Conservation (phyloP, 2,329 filamentous ascomycete genomes). For the Paecilomyces sp. region DNA sequence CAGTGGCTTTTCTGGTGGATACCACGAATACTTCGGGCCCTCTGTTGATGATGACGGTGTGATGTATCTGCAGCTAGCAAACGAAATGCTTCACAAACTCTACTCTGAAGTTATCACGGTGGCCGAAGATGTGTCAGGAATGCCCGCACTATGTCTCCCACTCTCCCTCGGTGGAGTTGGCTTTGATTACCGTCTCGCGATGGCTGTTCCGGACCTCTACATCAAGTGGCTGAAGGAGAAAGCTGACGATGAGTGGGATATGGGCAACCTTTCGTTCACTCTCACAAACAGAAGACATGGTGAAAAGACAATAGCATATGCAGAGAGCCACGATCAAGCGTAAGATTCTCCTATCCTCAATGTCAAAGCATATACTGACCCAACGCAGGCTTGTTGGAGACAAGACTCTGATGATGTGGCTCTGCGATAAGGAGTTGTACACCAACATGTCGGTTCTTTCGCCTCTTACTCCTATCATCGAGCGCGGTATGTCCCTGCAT, state of each 20-base stretch:
- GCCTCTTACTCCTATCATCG: slow-evolving; percentile 79
- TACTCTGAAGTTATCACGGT: slow-evolving; percentile 87
- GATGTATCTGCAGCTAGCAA: slow-evolving; percentile 91
- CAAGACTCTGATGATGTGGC: slow-evolving; percentile 96
- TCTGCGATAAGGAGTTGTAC: slow-evolving; percentile 95
- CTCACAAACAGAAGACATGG: slow-evolving; percentile 88
- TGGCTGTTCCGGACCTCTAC: slow-evolving; percentile 98
- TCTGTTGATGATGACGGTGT: slow-evolving; percentile 88
- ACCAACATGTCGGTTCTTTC: slow-evolving; percentile 89
- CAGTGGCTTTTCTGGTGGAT: slow-evolving; percentile 92
- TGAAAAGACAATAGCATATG: slow-evolving; percentile 97
- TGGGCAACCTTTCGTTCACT: slow-evolving; percentile 75
- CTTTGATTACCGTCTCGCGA: slow-evolving; percentile 94
- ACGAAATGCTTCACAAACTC: slow-evolving; percentile 87
- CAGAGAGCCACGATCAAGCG: slow-evolving; percentile 96
- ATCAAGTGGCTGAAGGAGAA: slow-evolving; percentile 98
- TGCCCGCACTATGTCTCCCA: slow-evolving; percentile 90
- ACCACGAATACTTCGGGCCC: slow-evolving; percentile 93
- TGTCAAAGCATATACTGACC: neutral
- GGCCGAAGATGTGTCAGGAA: slow-evolving; percentile 95
- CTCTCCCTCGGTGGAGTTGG: slow-evolving; percentile 83
- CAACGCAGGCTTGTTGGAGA: slow-evolving; percentile 74
- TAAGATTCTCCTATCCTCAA: slow-evolving; percentile 43
- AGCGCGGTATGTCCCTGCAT: slow-evolving; percentile 85
- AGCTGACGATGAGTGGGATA: slow-evolving; percentile 85